These are phyloP conservation scores for Neurospora sp. DNA, from an alignment of 495 filamentous ascomycete genomes.

Conservation along the genomic window DNA sequence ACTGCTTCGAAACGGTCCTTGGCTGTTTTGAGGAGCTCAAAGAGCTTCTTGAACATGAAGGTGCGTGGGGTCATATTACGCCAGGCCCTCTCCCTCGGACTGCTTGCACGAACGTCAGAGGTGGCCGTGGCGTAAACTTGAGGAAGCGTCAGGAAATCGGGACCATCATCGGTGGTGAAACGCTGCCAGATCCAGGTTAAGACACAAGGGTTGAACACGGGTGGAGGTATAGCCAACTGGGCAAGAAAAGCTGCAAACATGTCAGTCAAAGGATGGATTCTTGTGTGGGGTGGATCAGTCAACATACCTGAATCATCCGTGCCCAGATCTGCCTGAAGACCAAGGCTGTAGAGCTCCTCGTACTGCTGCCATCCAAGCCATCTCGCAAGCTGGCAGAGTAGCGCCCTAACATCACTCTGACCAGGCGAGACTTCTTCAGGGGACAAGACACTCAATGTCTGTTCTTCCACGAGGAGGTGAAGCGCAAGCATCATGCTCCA, in stretches of 20 bases:
- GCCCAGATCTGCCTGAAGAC: slow-evolving; percentile 40
- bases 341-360: slow-evolving; percentile 61
- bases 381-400: slow-evolving; percentile 68
- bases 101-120: neutral
- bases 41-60: slow-evolving; percentile 52
- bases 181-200: slow-evolving; percentile 56
- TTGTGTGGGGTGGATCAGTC: neutral
- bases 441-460: slow-evolving; percentile 65
- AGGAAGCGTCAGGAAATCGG: slow-evolving; percentile 51
- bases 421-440: slow-evolving; percentile 43
- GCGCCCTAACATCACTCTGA: slow-evolving; percentile 47
- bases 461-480: slow-evolving; percentile 79
- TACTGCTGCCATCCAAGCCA: slow-evolving; percentile 82
- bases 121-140: slow-evolving; percentile 31
- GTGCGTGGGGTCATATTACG: slow-evolving; percentile 45
- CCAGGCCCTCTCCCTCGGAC: slow-evolving; percentile 15
- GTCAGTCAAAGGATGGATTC: neutral
- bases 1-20: slow-evolving; percentile 40
- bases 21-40: slow-evolving; percentile 26
- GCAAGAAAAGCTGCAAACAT: slow-evolving; percentile 2
- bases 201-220: slow-evolving; percentile 45
- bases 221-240: slow-evolving; percentile 46
- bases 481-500: slow-evolving; percentile 64
- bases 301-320: slow-evolving; percentile 18
- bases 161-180: slow-evolving; percentile 36